Conservation (phyloP, 2,329 filamentous ascomycete genomes). For the Lojkania enalia region DNA sequence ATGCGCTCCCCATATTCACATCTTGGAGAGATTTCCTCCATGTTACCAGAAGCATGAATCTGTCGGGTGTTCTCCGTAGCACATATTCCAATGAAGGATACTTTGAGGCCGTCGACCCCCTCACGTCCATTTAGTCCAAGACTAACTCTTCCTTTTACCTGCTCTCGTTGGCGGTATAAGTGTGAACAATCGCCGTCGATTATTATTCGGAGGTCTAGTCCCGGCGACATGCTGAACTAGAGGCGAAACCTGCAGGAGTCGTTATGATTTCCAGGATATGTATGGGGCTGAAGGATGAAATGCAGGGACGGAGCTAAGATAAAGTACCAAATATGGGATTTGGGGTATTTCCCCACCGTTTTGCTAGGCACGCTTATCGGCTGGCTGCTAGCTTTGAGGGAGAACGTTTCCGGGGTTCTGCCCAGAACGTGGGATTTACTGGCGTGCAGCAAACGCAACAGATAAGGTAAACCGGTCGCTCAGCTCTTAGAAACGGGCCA, state of each 20-base stretch:
- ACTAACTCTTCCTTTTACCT: constrained; percentile 39
- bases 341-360: not conserved
- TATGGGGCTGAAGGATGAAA: constrained; percentile 19
- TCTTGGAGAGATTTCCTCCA: constrained; percentile 17
- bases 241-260: too few species aligned
- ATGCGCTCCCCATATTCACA: constrained; percentile 34
- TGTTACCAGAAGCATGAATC: constrained; percentile 22
- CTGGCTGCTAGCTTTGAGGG: constrained; percentile 25
- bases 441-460: constrained; percentile 29
- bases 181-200: constrained; percentile 36
- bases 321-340: constrained; percentile 15
- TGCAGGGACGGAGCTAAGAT: constrained; percentile 34
- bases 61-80: constrained; percentile 38
- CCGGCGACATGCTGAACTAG: constrained; percentile 30
- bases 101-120: constrained; percentile 30
- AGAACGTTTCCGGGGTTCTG: constrained; percentile 36
- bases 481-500: constrained; percentile 11
- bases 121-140: constrained; percentile 32
- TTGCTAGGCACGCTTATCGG: constrained; percentile 31
- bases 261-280: too few species aligned
- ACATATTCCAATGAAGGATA: constrained; percentile 37
- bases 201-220: constrained; percentile 31
- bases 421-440: constrained; percentile 36
- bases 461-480: constrained; percentile 16
- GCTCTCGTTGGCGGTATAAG: constrained; percentile 37